Evolutionary conservation across 106 monocot genomes (phyloP).

Genomic region (Gastrodia elata): DNA sequence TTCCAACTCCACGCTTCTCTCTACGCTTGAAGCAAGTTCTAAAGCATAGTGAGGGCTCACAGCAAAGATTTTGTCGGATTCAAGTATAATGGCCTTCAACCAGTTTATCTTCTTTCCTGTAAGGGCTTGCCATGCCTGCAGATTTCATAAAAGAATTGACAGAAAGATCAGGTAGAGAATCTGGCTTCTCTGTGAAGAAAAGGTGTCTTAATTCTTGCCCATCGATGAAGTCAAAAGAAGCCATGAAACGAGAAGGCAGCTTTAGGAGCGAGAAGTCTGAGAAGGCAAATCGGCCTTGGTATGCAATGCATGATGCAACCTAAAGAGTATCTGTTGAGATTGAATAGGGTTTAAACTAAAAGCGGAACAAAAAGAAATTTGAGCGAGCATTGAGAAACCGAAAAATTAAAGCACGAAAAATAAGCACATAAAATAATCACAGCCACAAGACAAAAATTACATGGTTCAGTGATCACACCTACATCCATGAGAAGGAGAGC

Average conservation of each 20-base stretch:
- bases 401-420: too few relatives aligned
- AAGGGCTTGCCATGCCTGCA: slow-evolving; percentile 70
- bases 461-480: too few relatives aligned
- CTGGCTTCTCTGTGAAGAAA: background rate
- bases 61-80: slow-evolving; percentile 55
- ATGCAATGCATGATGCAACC: slow-evolving; percentile 84
- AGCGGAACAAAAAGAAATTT: background rate
- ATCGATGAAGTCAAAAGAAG: slow-evolving; percentile 85
- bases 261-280: slow-evolving; percentile 59
- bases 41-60: slow-evolving; percentile 81
- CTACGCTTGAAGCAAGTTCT: slow-evolving; percentile 56
- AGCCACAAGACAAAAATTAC: too few relatives aligned
- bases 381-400: too few relatives aligned
- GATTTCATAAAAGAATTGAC: background rate
- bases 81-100: slow-evolving; percentile 80
- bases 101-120: slow-evolving; percentile 95
- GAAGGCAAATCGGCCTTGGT: slow-evolving; percentile 78
- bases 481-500: too few relatives aligned
- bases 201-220: slow-evolving; percentile 60
- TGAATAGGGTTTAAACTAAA: background rate
- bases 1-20: slow-evolving; percentile 70
- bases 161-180: background rate
- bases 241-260: slow-evolving; percentile 63
- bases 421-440: too few relatives aligned
- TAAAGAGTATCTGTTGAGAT: slow-evolving; percentile 17